Conservation (phyloP, 2,329 filamentous ascomycete genomes). For the Massarina eburnea region DNA sequence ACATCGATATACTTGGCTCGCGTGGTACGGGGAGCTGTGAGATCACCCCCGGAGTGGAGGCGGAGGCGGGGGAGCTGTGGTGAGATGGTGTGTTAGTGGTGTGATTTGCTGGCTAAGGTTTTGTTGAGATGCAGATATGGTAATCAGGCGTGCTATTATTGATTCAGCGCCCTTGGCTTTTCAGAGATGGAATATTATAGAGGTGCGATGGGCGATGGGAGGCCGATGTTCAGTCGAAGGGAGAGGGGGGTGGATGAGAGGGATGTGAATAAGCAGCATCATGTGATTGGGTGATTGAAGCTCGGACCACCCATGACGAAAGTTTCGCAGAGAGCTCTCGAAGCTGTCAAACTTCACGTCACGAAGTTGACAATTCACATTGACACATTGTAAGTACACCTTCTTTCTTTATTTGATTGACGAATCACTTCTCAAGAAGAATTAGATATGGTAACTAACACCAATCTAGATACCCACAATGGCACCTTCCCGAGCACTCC, state of each 20-base stretch:
- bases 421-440: slow-evolving; percentile 8
- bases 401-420: slow-evolving; percentile 1
- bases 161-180: neutral
- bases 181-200: neutral
- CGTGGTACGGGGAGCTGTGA: slow-evolving; percentile 1
- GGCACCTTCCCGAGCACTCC: slow-evolving; percentile 40
- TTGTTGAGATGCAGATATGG: neutral
- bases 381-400: slow-evolving; percentile 6
- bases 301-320: slow-evolving; percentile 34
- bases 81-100: neutral
- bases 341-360: slow-evolving; percentile 15
- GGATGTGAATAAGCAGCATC: slow-evolving; percentile 18
- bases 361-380: slow-evolving; percentile 9
- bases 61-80: neutral
- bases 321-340: slow-evolving; percentile 14
- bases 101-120: neutral
- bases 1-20: slow-evolving; percentile 23
- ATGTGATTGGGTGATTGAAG: slow-evolving; percentile 33
- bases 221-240: neutral
- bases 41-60: slow-evolving; percentile 15
- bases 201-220: neutral
- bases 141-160: neutral
- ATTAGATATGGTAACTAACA: slow-evolving; percentile 9
- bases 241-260: neutral
- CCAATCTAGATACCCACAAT: slow-evolving; percentile 24